Evolutionary conservation across 495 filamentous ascomycete genomes (phyloP).

Genomic region (Neurospora pannonica): DNA sequence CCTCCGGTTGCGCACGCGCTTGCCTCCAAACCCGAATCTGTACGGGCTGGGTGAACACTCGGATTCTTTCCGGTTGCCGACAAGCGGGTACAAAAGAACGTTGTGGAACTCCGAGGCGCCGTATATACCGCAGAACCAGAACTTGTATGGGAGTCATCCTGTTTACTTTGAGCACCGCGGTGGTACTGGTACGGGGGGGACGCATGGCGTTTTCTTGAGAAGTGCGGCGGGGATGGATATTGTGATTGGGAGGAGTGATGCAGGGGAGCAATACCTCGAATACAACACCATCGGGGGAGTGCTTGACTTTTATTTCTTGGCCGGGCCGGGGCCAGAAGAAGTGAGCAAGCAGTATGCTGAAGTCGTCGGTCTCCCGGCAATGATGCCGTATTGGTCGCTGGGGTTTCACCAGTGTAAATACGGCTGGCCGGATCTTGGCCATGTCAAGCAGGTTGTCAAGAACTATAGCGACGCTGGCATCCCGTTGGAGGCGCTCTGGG

Average conservation of each 20-base stretch:
- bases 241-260: constrained; percentile 55
- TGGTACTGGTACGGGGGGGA: constrained; percentile 31
- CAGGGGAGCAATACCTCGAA: constrained; percentile 63
- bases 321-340: constrained; percentile 61
- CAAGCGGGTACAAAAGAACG: constrained; percentile 64
- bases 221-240: constrained; percentile 88
- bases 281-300: constrained; percentile 78
- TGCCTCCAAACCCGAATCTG: constrained; percentile 58
- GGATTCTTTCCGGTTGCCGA: constrained; percentile 61
- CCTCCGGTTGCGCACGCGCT: constrained; percentile 56
- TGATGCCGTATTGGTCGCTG: constrained; percentile 81
- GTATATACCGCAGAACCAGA: constrained; percentile 38
- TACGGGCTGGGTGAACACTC: constrained; percentile 78
- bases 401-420: constrained; percentile 84
- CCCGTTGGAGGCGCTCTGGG: constrained; percentile 86
- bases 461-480: constrained; percentile 72
- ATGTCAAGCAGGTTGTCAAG: constrained; percentile 65
- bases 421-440: constrained; percentile 63
- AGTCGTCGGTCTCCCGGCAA: constrained; percentile 57
- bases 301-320: constrained; percentile 77
- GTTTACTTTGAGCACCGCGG: constrained; percentile 77
- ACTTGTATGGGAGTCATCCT: constrained; percentile 77
- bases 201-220: constrained; percentile 79
- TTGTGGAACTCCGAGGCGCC: constrained; percentile 75
- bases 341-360: constrained; percentile 69